Evolutionary conservation across 148 eudicot genomes (phyloP).

Genomic region (Nepenthes gracilis): DNA sequence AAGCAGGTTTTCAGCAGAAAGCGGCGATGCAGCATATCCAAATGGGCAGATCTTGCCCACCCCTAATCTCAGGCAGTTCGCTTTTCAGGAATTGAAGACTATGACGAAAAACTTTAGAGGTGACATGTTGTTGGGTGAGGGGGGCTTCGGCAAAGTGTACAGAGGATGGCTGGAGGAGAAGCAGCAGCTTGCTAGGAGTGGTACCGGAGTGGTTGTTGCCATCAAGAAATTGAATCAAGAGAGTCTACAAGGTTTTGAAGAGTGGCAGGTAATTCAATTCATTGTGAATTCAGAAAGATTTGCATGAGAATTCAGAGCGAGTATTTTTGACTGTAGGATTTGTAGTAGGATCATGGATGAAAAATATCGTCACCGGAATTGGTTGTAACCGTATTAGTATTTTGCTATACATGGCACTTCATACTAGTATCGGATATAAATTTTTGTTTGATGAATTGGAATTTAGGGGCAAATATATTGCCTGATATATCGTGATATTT

Average conservation of each 20-base stretch:
- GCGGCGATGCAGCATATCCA: conserved; percentile 23
- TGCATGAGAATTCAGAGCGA: background rate
- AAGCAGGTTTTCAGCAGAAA: conserved; percentile 38
- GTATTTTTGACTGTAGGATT: background rate
- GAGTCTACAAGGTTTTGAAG: conserved; percentile 70
- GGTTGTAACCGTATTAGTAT: no score
- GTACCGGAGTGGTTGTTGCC: conserved; percentile 39
- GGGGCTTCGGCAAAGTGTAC: conserved; percentile 47
- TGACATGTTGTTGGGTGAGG: conserved; percentile 45
- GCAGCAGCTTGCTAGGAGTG: conserved; percentile 18
- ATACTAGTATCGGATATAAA: no score
- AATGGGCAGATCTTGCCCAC: conserved; percentile 35
- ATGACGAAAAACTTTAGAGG: conserved; percentile 49
- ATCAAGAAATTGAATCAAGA: conserved; percentile 64
- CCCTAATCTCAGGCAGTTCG: conserved; percentile 43
- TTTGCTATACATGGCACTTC: no score
- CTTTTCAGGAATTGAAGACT: conserved; percentile 39
- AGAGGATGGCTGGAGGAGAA: conserved; percentile 71
- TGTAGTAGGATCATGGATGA: background rate
- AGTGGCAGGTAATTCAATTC: conserved; percentile 60
- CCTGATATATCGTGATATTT: no score
- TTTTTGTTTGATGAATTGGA: no score
- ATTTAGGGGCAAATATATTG: no score
- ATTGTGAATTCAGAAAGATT: background rate
- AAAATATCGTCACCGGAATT: no score